Percentiles rank a stretch among this genome's conserved stretches.
Evolutionary conservation across 108 stramenopile genomes (phyloP).

Genomic region (Mediolabrus comicus): DNA sequence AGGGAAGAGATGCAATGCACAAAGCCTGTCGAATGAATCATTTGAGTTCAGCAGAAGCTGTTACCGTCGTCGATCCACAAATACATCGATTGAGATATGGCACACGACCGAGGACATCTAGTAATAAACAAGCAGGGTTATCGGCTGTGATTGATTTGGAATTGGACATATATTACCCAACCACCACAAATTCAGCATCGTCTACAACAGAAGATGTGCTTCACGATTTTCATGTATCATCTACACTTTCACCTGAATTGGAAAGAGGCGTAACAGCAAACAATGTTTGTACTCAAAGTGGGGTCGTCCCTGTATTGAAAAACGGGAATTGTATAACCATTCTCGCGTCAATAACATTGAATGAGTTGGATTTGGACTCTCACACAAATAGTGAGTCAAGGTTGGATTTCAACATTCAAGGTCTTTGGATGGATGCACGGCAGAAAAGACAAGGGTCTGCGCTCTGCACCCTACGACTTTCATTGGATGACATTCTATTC

Average conservation of each 20-base stretch:
- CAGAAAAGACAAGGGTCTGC: constrained; percentile 26
- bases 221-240: constrained; percentile 47
- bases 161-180: constrained; percentile 26
- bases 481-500: constrained; percentile 16
- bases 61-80: constrained; percentile 7
- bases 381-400: constrained; percentile 2
- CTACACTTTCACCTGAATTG: neutral
- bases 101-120: constrained; percentile 29
- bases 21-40: constrained; percentile 3
- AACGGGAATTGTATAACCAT: constrained; percentile 38
- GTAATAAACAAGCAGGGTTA: constrained; percentile 14
- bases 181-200: neutral
- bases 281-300: constrained; percentile 33
- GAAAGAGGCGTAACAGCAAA: neutral
- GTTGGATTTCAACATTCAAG: constrained; percentile 39
- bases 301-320: constrained; percentile 31
- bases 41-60: neutral
- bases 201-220: neutral
- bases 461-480: constrained; percentile 26
- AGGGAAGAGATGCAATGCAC: constrained; percentile 26
- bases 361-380: constrained; percentile 9
- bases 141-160: constrained; percentile 42
- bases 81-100: constrained; percentile 33
- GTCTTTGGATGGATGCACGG: constrained; percentile 11
- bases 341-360: constrained; percentile 33